phyloP scores from a whole-genome alignment of 2,329 filamentous ascomycete genomes.

The Diaporthe batatas region DNA sequence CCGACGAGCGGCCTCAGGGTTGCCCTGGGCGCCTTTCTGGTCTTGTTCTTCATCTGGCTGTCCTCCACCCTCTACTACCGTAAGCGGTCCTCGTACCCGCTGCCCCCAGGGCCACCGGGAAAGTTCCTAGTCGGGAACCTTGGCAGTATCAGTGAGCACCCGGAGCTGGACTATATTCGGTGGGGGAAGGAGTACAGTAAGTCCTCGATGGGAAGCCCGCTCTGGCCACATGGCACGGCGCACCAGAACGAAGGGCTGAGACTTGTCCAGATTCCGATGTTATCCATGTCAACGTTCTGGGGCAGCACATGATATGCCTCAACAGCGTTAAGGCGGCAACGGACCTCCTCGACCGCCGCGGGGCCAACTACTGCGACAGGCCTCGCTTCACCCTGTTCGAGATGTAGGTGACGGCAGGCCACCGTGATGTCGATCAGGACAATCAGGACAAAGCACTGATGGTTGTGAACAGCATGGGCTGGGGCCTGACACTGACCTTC shows the following conservation, averaged over 20 bases:
- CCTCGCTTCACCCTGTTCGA: constrained; percentile 55
- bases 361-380: constrained; percentile 53
- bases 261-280: constrained; percentile 47
- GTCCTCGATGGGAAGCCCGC: constrained; percentile 32
- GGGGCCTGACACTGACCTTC: constrained; percentile 59
- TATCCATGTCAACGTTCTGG: constrained; percentile 49
- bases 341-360: constrained; percentile 55
- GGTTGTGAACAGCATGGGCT: constrained; percentile 52
- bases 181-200: constrained; percentile 52
- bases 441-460: constrained; percentile 22
- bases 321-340: constrained; percentile 52
- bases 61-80: constrained; percentile 26
- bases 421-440: neutral
- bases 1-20: constrained; percentile 26
- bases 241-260: constrained; percentile 22
- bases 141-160: constrained; percentile 49
- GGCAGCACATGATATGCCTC: constrained; percentile 51
- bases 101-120: constrained; percentile 50
- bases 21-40: constrained; percentile 30
- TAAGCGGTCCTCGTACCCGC: constrained; percentile 39
- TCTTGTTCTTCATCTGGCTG: constrained; percentile 31
- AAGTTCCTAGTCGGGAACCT: constrained; percentile 50
- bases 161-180: constrained; percentile 49
- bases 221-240: neutral
- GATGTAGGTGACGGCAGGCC: constrained; percentile 44